Conservation (phyloP, 768 basidiomycete genomes). For the Sporobolomyces pararoseus region DNA sequence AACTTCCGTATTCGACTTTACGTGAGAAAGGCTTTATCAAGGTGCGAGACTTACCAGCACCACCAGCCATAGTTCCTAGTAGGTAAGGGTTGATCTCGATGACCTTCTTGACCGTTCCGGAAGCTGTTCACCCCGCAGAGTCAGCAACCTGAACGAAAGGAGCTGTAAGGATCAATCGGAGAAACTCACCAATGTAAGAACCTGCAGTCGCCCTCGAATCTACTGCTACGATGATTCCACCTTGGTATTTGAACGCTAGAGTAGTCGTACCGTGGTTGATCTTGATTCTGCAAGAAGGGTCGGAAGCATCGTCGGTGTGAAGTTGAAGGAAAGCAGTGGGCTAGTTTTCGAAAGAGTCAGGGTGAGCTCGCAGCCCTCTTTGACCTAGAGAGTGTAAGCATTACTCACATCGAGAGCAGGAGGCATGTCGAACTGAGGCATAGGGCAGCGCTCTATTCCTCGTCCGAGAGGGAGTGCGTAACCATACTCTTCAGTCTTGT, state of each 20-base stretch:
- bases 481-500: conserved; percentile 31
- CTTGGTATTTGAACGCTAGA: conserved; percentile 90
- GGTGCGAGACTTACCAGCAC: conserved; percentile 84
- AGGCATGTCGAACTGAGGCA: conserved; percentile 38
- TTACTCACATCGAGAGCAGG: conserved; percentile 29
- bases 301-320: conserved; percentile 92
- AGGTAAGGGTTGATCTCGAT: conserved; percentile 99
- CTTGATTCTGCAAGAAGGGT: conserved; percentile 93
- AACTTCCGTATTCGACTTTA: too few relatives aligned
- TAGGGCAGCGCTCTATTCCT: conserved; percentile 40
- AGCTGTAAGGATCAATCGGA: not conserved
- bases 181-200: conserved; percentile 79
- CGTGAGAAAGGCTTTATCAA: too few relatives aligned
- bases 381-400: not conserved
- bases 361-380: not conserved
- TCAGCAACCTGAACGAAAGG: not conserved
- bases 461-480: conserved; percentile 41
- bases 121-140: conserved; percentile 57
- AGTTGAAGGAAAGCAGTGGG: conserved; percentile 83
- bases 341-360: conserved; percentile 51
- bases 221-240: conserved; percentile 98
- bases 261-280: conserved; percentile 99
- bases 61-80: conserved; percentile 99
- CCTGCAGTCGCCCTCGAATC: conserved; percentile 97
- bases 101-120: conserved; percentile 93